Base-by-base conservation (phyloP, 441 rosid species). In the Corymbia citriodora region DNA sequence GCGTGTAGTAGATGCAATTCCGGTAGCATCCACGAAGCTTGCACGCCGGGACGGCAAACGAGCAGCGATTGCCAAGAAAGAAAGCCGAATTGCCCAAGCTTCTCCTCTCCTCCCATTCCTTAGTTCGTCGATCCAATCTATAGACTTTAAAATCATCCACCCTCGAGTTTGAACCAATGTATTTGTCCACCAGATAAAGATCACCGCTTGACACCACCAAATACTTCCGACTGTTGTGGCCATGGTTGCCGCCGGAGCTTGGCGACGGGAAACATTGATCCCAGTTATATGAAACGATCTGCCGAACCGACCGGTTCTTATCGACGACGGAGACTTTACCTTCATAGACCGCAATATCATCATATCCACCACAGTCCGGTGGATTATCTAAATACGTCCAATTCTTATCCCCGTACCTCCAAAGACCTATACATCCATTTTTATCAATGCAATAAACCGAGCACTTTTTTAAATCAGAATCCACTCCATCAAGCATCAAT, bases 311-410 rank as follows among this genome's bases (percentile, higher is more conserved):
- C 48, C 23, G 25, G 0, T 31, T 31, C 45, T 2, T 1, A 70
- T 33, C 23, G 48, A 17, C 25, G 23, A 16, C 81, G 13, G 23
- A 70, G 40, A 70, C 81, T 70, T 36, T 33, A 33, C 81, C 45
- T 33, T 33, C 45, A 18, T 70, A 18, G 10, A 70, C 45, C 33
- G 21, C 23, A 17, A 70, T 31, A 45, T 70, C 81, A 27, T 89
- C 90, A 59, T 89, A 92, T 23, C 45, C 45, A 40, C 45, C 18
- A 53, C 29, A 48, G 31, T 63, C 81, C 57, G 87, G 70, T 25
- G 88, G 89, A 63, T 53, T 19, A 17, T 91, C 63, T n/a, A 33
- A 48, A 29, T 17, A 14, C 49, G 8, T 70, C 92, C 92, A 92
- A 0, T 8, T 48, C 48, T 90, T 33, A 57, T 45, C 19, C 27